Base-by-base conservation (phyloP, 2,329 filamentous ascomycete genomes). In the Botrytis fabae region DNA sequence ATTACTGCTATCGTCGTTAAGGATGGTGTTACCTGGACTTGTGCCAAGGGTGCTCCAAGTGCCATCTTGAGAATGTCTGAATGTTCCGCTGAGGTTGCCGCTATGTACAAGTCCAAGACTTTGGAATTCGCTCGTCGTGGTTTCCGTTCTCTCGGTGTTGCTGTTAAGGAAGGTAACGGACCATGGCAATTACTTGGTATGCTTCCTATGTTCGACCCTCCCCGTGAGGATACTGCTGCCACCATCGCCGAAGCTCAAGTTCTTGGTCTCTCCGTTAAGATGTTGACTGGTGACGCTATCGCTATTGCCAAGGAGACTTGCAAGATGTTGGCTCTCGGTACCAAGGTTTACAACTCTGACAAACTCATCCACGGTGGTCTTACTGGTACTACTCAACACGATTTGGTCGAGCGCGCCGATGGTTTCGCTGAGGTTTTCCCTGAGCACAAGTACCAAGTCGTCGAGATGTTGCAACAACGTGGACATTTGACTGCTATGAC, bases 401-500 rank as follows among this genome's bases (percentile, higher is more conserved):
- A 93, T 81, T 88, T 94, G 46, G 91, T 93, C 75, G 91, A 93
- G 87, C 93, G 92, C 86, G 94, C 94, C 76, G 94, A 97, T 88
- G 94, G 94, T 86, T 97, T 97, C 84, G 94, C 94, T 78, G 94
- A 97, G 83, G 94, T 97, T 75, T 97, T 95, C 88, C 94, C 94
- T 80, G 92, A 97, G 85, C 94, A 97, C 89, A 97, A 97, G 88
- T 97, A 95, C 86, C 93, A 94, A 77, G 93, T 96, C 84, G 94
- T 97, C 80, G 93, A 97, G 85, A 97, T 97, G 81, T 89, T 97
- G 73, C 94, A 97, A 85, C 92, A 95, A 86, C 93, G 94, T 90
- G 94, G 94, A 78, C 95, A 97, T 85, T 89, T 97, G 66, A 94
- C 97, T 84, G 94, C 94, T 83, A 97, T 97, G 94, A 97, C 94